Evolutionary conservation across 805 yeast species (phyloP).

Genomic region (Saccharomycopsis amapae): DNA sequence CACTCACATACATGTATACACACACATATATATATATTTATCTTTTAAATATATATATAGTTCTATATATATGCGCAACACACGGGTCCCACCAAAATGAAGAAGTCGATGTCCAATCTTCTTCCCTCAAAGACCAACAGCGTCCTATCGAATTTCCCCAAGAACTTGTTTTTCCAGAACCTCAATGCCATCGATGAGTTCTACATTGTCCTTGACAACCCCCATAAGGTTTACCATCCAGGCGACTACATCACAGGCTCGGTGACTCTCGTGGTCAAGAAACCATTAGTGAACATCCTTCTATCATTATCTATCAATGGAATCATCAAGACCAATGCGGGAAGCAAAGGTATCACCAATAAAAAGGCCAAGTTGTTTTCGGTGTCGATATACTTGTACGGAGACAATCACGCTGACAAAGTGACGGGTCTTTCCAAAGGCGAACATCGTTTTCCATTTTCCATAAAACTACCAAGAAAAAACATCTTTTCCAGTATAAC

Average conservation of each 20-base stretch:
- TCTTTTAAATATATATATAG: too few relatives aligned
- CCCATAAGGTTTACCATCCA: conserved; percentile 73
- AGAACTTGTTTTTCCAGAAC: conserved; percentile 13
- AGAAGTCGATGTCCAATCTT: not conserved
- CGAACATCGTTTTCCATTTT: conserved; percentile 82
- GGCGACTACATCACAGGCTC: conserved; percentile 70
- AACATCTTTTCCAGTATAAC: conserved; percentile 67
- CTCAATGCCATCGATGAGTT: conserved; percentile 37
- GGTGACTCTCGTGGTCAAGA: conserved; percentile 47
- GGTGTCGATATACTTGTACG: conserved; percentile 8
- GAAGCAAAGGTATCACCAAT: not conserved
- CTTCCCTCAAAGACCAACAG: conserved; percentile 11
- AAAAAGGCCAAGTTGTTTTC: conserved; percentile 17
- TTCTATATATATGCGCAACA: too few relatives aligned
- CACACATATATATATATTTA: too few relatives aligned
- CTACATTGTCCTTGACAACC: conserved; percentile 62
- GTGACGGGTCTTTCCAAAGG: conserved; percentile 60
- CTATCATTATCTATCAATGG: conserved; percentile 15
- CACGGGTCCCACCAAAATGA: too few relatives aligned
- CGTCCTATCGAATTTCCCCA: conserved; percentile 6
- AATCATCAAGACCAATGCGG: conserved; percentile 11
- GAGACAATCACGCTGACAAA: not conserved
- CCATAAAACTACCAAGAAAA: conserved; percentile 69
- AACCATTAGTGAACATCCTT: conserved; percentile 44
- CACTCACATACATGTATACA: too few relatives aligned